Conservation (phyloP, 139 green algal genomes). For the Dunaliella primolecta region DNA sequence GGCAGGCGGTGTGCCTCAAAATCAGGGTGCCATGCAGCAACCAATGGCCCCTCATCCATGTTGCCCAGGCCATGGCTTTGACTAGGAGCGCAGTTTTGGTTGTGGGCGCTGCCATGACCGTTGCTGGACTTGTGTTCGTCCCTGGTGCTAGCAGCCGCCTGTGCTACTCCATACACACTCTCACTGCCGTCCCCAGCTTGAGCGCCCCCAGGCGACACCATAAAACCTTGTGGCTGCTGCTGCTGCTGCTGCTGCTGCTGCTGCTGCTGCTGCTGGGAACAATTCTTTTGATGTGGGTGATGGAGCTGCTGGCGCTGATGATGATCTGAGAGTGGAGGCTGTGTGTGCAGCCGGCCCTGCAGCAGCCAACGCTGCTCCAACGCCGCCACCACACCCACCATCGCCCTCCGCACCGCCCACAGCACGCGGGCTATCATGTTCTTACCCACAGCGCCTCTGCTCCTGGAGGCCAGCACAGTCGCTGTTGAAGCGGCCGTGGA, state of each 20-base stretch:
- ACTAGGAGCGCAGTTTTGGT: no score
- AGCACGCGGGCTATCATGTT: neutral
- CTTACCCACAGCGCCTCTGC: neutral
- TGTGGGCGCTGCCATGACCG: no score
- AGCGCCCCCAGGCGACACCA: no score
- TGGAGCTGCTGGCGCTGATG: neutral
- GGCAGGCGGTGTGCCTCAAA: neutral
- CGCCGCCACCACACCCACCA: conserved; percentile 1
- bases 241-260: neutral
- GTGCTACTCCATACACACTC: no score
- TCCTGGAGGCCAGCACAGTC: neutral
- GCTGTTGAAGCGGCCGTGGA: neutral
- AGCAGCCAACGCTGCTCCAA: neutral
- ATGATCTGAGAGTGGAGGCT: neutral
- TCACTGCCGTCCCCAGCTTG: no score
- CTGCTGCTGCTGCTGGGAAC: neutral
- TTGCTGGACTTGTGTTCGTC: no score
- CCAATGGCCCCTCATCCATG: no score
- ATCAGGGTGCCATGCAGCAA: neutral
- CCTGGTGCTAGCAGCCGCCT: no score
- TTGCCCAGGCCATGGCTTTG: no score
- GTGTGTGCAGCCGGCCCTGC: no score
- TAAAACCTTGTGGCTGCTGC: neutral
- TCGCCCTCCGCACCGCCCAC: neutral
- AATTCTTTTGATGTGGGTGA: neutral